These are phyloP conservation scores for Conidiobolus incongruus DNA, from an alignment of 371 early-diverging fungal species.

Conservation along the genomic window DNA sequence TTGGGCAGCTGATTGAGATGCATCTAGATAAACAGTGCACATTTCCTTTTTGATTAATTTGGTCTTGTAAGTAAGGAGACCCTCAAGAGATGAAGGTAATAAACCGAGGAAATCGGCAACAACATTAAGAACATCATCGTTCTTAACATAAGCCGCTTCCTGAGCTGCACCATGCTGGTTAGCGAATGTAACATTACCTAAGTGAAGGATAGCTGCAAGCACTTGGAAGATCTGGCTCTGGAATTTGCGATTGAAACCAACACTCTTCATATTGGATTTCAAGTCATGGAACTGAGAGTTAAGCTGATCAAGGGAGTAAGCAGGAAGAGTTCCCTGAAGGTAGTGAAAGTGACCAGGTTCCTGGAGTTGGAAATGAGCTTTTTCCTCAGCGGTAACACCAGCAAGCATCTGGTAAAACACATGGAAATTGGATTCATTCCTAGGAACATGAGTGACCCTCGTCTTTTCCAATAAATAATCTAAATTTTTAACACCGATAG, in stretches of 20 bases:
- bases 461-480: conserved; percentile 81
- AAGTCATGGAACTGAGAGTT: conserved; percentile 39
- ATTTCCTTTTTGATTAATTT: conserved; percentile 45
- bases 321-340: conserved; percentile 13
- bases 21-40: conserved; percentile 58
- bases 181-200: conserved; percentile 74
- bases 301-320: conserved; percentile 7
- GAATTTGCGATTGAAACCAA: conserved; percentile 61
- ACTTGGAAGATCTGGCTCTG: conserved; percentile 64
- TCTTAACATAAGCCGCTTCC: conserved; percentile 49
- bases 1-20: conserved; percentile 35
- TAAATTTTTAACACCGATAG: conserved; percentile 72
- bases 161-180: conserved; percentile 25
- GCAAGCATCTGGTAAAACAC: conserved; percentile 69
- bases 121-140: conserved; percentile 42
- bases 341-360: conserved; percentile 24
- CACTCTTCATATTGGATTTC: conserved; percentile 43
- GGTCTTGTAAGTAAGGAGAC: conserved; percentile 69
- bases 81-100: conserved; percentile 49
- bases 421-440: conserved; percentile 67
- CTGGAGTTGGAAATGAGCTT: conserved; percentile 19
- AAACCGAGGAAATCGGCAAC: conserved; percentile 75
- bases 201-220: conserved; percentile 67
- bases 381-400: conserved; percentile 30
- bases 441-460: conserved; percentile 28